These are phyloP conservation scores for Phoma sp. DNA, from an alignment of 2,329 filamentous ascomycete species.

Conservation along the genomic window DNA sequence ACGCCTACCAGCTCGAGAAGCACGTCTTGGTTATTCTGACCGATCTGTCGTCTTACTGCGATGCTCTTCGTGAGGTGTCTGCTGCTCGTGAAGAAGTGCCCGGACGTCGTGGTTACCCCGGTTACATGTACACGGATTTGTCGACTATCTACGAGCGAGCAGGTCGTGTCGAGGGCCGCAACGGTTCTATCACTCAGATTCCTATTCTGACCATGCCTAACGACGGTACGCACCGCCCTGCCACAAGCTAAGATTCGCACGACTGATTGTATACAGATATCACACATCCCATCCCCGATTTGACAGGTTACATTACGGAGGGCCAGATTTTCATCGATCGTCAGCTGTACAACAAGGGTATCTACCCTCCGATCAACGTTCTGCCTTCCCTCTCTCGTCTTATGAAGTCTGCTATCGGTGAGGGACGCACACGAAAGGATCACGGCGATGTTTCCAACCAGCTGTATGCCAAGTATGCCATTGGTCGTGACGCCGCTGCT, in stretches of 20 bases:
- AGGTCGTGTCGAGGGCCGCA: slow-evolving; percentile 93
- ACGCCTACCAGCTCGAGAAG: slow-evolving; percentile 99
- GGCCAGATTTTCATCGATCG: slow-evolving; percentile 98
- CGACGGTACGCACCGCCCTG: slow-evolving; percentile 65
- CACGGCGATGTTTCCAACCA: slow-evolving; percentile 99
- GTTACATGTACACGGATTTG: slow-evolving; percentile 99
- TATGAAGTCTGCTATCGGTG: slow-evolving; percentile 99
- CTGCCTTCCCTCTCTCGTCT: slow-evolving; percentile 96
- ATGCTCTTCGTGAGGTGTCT: slow-evolving; percentile 97
- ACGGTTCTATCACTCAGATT: slow-evolving; percentile 98
- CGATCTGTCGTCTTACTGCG: slow-evolving; percentile 96
- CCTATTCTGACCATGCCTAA: slow-evolving; percentile 99
- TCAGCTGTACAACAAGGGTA: slow-evolving; percentile 90
- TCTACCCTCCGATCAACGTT: slow-evolving; percentile 99
- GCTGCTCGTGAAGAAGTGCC: slow-evolving; percentile 98
- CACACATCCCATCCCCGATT: slow-evolving; percentile 96
- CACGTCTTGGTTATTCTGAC: slow-evolving; percentile 99
- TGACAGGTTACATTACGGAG: slow-evolving; percentile 99
- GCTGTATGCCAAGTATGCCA: slow-evolving; percentile 99
- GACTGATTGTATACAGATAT: slow-evolving; percentile 67
- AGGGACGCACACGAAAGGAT: slow-evolving; percentile 94
- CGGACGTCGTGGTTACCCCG: slow-evolving; percentile 97
- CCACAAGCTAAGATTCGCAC: not conserved
- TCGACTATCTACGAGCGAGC: slow-evolving; percentile 99
- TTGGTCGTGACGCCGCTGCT: slow-evolving; percentile 94